phyloP scores from a whole-genome alignment of 2,329 filamentous ascomycete species.

The Rhynchosporium graminicola region DNA sequence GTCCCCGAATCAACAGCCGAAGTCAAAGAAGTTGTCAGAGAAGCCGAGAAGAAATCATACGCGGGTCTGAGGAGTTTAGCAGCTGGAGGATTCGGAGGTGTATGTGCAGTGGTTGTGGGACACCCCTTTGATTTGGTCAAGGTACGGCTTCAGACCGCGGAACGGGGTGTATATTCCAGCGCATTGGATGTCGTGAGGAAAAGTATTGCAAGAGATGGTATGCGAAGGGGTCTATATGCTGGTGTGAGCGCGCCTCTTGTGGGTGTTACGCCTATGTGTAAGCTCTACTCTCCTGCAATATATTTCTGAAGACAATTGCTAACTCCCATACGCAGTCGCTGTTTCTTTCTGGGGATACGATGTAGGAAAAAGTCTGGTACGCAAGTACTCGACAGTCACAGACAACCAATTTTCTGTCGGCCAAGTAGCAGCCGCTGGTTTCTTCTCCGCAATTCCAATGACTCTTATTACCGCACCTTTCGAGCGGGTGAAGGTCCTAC shows the following conservation, averaged over 20 bases:
- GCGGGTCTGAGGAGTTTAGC: conserved; percentile 76
- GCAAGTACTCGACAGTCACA: conserved; percentile 63
- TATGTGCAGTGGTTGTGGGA: conserved; percentile 91
- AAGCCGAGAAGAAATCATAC: conserved; percentile 42
- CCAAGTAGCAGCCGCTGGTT: conserved; percentile 88
- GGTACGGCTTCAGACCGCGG: conserved; percentile 93
- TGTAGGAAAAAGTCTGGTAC: conserved; percentile 86
- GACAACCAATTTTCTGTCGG: conserved; percentile 76
- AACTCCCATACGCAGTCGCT: conserved; percentile 52
- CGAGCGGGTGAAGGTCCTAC: conserved; percentile 96
- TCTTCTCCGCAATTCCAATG: conserved; percentile 98
- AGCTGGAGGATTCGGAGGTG: conserved; percentile 88
- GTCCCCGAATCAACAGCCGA: conserved; percentile 40
- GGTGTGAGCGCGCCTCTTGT: conserved; percentile 93
- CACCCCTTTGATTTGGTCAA: conserved; percentile 99
- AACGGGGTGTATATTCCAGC: conserved; percentile 86
- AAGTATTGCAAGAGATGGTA: conserved; percentile 83
- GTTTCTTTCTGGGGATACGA: conserved; percentile 87
- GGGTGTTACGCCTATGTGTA: conserved; percentile 98
- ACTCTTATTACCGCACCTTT: conserved; percentile 98
- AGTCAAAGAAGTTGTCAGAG: conserved; percentile 38
- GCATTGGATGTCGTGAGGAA: conserved; percentile 91
- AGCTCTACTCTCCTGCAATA: conserved; percentile 44
- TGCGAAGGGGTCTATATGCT: conserved; percentile 84
- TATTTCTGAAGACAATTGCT: background rate